Evolutionary conservation across 2,329 filamentous ascomycete genomes (phyloP), one percentile per base, ranked within the genome.

Genomic region (Botrytis hyacinthi): DNA sequence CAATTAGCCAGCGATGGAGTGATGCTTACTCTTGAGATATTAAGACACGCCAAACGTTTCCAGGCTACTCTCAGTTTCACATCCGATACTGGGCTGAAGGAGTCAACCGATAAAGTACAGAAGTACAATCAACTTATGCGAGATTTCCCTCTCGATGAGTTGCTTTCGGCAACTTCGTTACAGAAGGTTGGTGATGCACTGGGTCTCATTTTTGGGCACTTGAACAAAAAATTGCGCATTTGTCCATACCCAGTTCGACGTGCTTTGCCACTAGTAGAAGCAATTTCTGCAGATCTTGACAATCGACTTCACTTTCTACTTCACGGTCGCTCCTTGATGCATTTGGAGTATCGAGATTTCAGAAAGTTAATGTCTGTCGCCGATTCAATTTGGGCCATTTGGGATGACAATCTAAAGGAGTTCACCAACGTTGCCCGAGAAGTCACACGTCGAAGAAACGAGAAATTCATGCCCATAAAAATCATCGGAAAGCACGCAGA

Each of bases 61-160:
- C 95, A 98, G 84, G 95, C 96, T 18, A 98, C 95, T 3, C 93
- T 98, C 79, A 98, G 95, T 84, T 98, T 99, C 82, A 92, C 92
- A 51, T 93, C 96, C 3, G 97, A 99, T 83, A 99, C 96, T 51
- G 95, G 96, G 4, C 83, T 99, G 81, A 97, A 97, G 82, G 96
- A 99, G 83, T 94, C 94, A 37, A 96, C 95, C 82, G 96, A 99
- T 76, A 92, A 93, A 81, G 97, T 99, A 65, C 94, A 97, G 82
- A 98, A 98, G 83, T 99, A 98, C 86, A 99, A 99, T 81, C 93
- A 97, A 84, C 88, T 99, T 37, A 98, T 99, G 93, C 92, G 96
- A 76, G 97, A 99, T 82, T 98, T 99, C 76, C 96, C 96, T 0
- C 86, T 99, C 48, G 95, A 98, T 80, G 96, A 99, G 82, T 85